These are phyloP conservation scores for Houttuynia cordata DNA, from an alignment of 164 flowering plant species.

Conservation along the genomic window DNA sequence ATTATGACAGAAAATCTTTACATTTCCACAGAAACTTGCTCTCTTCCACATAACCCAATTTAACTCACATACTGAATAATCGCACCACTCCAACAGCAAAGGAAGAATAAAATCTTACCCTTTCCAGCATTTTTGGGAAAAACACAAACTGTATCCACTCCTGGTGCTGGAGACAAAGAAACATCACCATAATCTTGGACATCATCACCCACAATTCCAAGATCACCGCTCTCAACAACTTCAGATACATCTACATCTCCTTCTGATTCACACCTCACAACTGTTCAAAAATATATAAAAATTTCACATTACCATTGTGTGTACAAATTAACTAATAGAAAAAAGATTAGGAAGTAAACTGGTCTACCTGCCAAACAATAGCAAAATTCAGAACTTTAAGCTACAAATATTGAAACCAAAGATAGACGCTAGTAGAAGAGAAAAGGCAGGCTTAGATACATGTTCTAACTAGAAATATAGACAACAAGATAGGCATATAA, in stretches of 20 bases:
- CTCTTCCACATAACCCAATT: too few relatives aligned
- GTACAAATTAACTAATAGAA: neutral
- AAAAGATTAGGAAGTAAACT: neutral
- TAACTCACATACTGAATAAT: neutral
- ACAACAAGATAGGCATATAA: too few relatives aligned
- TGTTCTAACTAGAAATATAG: too few relatives aligned
- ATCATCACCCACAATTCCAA: conserved; percentile 70
- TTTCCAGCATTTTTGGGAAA: conserved; percentile 69
- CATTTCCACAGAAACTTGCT: too few relatives aligned
- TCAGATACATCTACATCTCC: conserved; percentile 39
- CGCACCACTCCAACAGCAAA: neutral
- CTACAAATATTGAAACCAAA: too few relatives aligned
- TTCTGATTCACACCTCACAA: conserved; percentile 63
- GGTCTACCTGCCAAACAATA: too few relatives aligned
- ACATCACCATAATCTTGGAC: conserved; percentile 45
- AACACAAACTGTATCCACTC: conserved; percentile 67
- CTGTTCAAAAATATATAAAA: conserved; percentile 17
- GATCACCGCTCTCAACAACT: conserved; percentile 40
- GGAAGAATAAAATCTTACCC: conserved; percentile 25
- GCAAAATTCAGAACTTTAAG: too few relatives aligned
- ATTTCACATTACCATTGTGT: neutral
- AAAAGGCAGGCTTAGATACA: too few relatives aligned
- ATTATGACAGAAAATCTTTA: too few relatives aligned
- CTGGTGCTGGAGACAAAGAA: conserved; percentile 59
- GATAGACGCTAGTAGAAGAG: too few relatives aligned